Evolutionary conservation across 2,329 filamentous ascomycete species (phyloP), one percentile per base, ranked within the genome.

Genomic region (Malbranchea zuffiana): DNA sequence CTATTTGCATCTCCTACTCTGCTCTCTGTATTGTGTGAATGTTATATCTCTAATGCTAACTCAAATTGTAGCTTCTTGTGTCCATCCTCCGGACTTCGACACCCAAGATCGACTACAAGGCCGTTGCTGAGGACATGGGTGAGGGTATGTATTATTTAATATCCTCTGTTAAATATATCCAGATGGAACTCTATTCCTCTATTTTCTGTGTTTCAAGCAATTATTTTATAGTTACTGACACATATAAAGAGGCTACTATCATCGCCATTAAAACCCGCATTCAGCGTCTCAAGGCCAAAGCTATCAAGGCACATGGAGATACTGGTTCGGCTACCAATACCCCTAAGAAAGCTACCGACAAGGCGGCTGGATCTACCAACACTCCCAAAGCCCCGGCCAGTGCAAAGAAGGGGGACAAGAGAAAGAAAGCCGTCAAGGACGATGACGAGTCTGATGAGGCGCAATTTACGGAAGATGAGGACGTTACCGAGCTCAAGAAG

Each of bases 111-210:
- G 46, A 55, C 26, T 37, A 40, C 24, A 30, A 43, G 4, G 44
- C 39, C 0, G 26, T 55, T 6, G 47, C 48, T 0, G 33, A 47
- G 3, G 46, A 37, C 20, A 52, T 54, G 50, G 52, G 52, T 2
- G 31, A 38, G 3, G 42, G 42, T 41, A 36, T 16, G 32, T 15
- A 39, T 23, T 26, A n/a, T 28, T n/a, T 11, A 16, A 11, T 2
- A n/a, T 35, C 19, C 10, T 28, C 12, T 11, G n/a, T 19, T n/a
- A 20, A 24, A n/a, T n/a, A n/a, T 19, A 15, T n/a, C 27, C 7
- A 7, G 7, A 7, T 12, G 7, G 7, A 7, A 7, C 8, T 15
- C 13, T 30, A 8, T 30, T 15, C 27, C 7, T 13, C 27, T 7
- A 7, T 16, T 15, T 30, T 13, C 13, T 8, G 7, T 16, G 5